Evolutionary conservation across 345 rosid species (phyloP).

Genomic region (Citrus sp.): DNA sequence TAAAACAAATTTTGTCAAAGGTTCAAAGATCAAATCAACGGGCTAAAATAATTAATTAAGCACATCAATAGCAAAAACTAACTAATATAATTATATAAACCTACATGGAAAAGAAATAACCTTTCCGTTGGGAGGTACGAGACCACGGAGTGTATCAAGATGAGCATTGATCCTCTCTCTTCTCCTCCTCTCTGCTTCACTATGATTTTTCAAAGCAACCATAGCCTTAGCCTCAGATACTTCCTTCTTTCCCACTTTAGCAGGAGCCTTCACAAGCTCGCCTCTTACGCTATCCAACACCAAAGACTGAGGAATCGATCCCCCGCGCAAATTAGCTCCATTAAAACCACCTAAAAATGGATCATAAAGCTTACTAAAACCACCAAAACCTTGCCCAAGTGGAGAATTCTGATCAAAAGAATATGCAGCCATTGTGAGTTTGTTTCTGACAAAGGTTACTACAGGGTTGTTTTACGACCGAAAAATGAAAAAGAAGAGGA

Average conservation of each 20-base stretch:
- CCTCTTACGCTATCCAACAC: constrained; percentile 49
- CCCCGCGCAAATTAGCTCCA: constrained; percentile 23
- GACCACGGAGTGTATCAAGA: constrained; percentile 55
- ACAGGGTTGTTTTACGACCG: constrained; percentile 18
- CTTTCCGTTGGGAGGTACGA: constrained; percentile 58
- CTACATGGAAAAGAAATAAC: constrained; percentile 22
- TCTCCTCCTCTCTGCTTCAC: constrained; percentile 77
- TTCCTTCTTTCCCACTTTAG: constrained; percentile 42
- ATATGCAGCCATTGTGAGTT: constrained; percentile 33
- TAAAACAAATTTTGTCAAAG: background rate
- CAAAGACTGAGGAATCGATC: constrained; percentile 40
- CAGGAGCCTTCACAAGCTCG: constrained; percentile 58
- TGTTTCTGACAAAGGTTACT: background rate
- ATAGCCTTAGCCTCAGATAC: constrained; percentile 45
- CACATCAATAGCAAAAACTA: background rate
- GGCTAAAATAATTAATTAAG: background rate
- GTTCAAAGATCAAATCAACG: constrained; percentile 2
- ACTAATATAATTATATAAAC: constrained; percentile 1
- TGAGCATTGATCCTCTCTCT: constrained; percentile 77
- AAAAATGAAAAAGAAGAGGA: constrained; percentile 19
- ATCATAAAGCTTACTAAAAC: constrained; percentile 21
- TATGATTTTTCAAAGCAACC: constrained; percentile 62
- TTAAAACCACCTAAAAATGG: constrained; percentile 28
- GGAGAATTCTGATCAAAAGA: constrained; percentile 29
- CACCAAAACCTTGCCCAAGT: constrained; percentile 25